Percentiles rank a stretch among this genome's conserved stretches.
Conservation (phyloP, 1,284 basidiomycete species). For the Quambalaria eucalypti region DNA sequence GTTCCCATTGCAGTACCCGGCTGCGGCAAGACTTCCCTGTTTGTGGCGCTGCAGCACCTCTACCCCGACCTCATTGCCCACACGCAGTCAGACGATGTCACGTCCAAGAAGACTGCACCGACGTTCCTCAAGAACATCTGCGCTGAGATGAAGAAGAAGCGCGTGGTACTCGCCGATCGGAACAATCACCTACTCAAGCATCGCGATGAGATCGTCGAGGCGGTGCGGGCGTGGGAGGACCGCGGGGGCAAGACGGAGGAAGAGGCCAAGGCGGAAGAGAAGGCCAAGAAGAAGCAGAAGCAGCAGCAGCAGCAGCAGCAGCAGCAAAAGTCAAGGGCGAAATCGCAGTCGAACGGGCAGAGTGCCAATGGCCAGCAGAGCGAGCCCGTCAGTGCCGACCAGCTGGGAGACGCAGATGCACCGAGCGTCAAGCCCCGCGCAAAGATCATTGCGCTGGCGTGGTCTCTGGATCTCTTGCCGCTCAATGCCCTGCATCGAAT, state of each 20-base stretch:
- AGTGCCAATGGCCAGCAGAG: neutral
- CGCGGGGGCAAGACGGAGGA: neutral
- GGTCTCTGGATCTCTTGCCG: conserved; percentile 24
- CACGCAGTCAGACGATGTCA: conserved; percentile 76
- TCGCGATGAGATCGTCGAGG: conserved; percentile 34
- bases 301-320: neutral
- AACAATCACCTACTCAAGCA: conserved; percentile 44
- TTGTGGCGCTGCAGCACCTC: conserved; percentile 66
- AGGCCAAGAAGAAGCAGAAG: neutral
- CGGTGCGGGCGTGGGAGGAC: conserved; percentile 6
- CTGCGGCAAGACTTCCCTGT: conserved; percentile 85
- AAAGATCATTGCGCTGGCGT: conserved; percentile 29
- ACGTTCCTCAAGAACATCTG: conserved; percentile 69
- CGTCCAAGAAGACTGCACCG: conserved; percentile 66
- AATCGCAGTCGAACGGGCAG: neutral
- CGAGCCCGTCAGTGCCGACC: neutral
- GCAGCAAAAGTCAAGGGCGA: neutral
- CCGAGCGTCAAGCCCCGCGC: conserved; percentile 13
- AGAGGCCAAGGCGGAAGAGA: neutral
- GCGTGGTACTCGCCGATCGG: conserved; percentile 38
- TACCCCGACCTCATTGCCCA: conserved; percentile 72
- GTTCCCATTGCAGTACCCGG: conserved; percentile 85
- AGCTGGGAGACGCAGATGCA: too few species aligned
- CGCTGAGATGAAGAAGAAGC: conserved; percentile 16
- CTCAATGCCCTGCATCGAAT: conserved; percentile 28